Percentiles rank a stretch among this genome's conserved stretches.
Evolutionary conservation across 2,329 filamentous ascomycete genomes (phyloP).

Genomic region (Cytospora paraplurivora): DNA sequence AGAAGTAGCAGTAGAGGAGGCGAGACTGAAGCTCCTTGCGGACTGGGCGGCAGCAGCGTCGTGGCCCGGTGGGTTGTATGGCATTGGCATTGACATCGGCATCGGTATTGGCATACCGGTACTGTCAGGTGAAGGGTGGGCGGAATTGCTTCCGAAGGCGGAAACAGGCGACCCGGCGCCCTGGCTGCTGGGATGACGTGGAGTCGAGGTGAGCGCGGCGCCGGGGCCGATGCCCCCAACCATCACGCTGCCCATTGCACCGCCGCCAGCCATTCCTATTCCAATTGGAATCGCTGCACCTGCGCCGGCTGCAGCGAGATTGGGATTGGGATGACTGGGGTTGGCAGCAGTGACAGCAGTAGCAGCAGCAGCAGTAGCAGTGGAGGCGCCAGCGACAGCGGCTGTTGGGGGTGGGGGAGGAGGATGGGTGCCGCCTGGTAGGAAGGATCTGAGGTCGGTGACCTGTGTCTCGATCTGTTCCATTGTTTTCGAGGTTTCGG

Average conservation of each 20-base stretch:
- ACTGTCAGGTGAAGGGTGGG: constrained; percentile 33
- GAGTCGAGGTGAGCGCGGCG: constrained; percentile 30
- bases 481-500: constrained; percentile 39
- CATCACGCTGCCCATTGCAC: neutral
- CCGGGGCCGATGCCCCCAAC: constrained; percentile 12
- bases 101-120: too few species aligned
- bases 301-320: neutral
- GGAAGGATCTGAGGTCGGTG: constrained; percentile 53
- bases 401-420: constrained; percentile 27
- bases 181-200: constrained; percentile 34
- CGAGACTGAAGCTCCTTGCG: constrained; percentile 10
- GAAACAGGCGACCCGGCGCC: constrained; percentile 35
- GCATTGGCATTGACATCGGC: neutral
- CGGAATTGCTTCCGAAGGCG: constrained; percentile 54
- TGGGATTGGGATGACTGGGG: neutral
- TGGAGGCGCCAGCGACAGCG: too few species aligned
- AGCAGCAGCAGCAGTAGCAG: constrained; percentile 1
- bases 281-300: constrained; percentile 10
- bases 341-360: too few species aligned
- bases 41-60: constrained; percentile 32
- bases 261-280: constrained; percentile 29
- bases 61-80: constrained; percentile 30
- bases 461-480: constrained; percentile 58
- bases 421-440: constrained; percentile 40
- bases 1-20: constrained; percentile 4